Evolutionary conservation across 2,329 filamentous ascomycete genomes (phyloP).

Genomic region (Ilyonectria sp.): DNA sequence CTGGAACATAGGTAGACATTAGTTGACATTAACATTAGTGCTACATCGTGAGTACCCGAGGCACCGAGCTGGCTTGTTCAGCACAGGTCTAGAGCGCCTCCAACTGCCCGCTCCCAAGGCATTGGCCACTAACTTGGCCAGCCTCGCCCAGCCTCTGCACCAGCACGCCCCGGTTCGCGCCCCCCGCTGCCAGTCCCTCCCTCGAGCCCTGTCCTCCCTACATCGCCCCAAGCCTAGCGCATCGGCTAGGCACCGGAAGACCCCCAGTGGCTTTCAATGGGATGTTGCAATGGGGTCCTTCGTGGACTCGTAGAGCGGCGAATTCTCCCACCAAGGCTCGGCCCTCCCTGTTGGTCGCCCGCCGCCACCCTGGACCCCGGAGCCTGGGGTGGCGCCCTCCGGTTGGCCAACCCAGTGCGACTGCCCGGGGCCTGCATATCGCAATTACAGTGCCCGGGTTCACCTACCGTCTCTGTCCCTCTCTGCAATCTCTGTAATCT

Average conservation of each 20-base stretch:
- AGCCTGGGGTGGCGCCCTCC: slow-evolving; percentile 15
- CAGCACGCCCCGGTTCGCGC: not conserved
- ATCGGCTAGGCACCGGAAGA: slow-evolving; percentile 9
- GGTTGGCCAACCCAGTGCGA: slow-evolving; percentile 36
- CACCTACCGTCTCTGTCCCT: slow-evolving; percentile 7
- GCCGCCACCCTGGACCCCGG: slow-evolving; percentile 20
- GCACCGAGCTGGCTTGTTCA: not conserved
- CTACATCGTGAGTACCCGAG: not conserved
- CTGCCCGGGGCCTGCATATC: slow-evolving; percentile 45
- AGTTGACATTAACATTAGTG: no score
- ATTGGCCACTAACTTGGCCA: slow-evolving; percentile 19
- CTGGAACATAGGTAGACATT: no score
- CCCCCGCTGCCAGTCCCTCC: slow-evolving; percentile 22
- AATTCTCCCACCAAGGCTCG: slow-evolving; percentile 1
- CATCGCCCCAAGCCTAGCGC: slow-evolving; percentile 16
- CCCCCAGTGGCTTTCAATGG: slow-evolving; percentile 20
- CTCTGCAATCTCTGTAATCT: slow-evolving; percentile 22
- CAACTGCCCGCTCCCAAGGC: not conserved
- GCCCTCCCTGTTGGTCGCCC: not conserved
- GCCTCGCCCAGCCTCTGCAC: slow-evolving; percentile 8
- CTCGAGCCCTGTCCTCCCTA: not conserved
- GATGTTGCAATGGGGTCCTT: slow-evolving; percentile 19
- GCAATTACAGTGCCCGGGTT: slow-evolving; percentile 41
- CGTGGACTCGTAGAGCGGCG: slow-evolving; percentile 16
- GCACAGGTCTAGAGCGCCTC: slow-evolving; percentile 17